These are phyloP conservation scores for Mycena rebaudengoi DNA, from an alignment of 768 basidiomycete species.

Conservation along the genomic window DNA sequence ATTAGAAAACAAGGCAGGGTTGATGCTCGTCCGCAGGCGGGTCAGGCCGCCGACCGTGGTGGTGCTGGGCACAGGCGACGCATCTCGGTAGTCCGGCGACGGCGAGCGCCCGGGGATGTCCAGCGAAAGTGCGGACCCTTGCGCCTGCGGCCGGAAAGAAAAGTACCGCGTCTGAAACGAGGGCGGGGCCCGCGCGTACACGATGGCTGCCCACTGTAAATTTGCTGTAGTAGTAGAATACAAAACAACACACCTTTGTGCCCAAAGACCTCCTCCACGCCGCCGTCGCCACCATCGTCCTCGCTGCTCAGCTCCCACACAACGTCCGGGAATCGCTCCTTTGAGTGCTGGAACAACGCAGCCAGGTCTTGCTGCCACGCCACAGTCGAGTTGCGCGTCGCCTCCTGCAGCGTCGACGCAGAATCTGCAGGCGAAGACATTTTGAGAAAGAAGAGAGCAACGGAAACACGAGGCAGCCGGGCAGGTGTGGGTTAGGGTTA, in stretches of 20 bases:
- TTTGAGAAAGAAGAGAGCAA: not conserved
- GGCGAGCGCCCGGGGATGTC: conserved; percentile 51
- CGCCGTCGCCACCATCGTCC: conserved; percentile 52
- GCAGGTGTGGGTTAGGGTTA: not conserved
- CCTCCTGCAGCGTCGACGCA: not conserved
- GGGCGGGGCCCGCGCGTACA: conserved; percentile 94
- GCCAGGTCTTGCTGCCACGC: conserved; percentile 89
- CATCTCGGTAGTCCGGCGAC: conserved; percentile 48
- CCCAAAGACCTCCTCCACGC: conserved; percentile 84
- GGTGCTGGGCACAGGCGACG: conserved; percentile 57
- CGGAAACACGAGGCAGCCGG: not conserved
- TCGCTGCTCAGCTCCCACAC: conserved; percentile 81
- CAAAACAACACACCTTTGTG: conserved; percentile 80
- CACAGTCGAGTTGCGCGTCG: conserved; percentile 65
- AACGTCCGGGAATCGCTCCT: conserved; percentile 95
- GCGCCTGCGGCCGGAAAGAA: conserved; percentile 72
- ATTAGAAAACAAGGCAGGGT: conserved; percentile 84
- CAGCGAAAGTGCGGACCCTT: conserved; percentile 72
- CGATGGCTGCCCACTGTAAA: conserved; percentile 70
- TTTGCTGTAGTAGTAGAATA: not conserved
- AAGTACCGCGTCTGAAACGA: conserved; percentile 93
- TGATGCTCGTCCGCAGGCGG: conserved; percentile 72
- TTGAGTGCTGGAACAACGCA: conserved; percentile 80
- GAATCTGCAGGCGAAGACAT: not conserved
- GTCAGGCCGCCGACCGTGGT: conserved; percentile 54